phyloP scores from a whole-genome alignment of 805 yeast species.

The Ogataea parapolymorpha region DNA sequence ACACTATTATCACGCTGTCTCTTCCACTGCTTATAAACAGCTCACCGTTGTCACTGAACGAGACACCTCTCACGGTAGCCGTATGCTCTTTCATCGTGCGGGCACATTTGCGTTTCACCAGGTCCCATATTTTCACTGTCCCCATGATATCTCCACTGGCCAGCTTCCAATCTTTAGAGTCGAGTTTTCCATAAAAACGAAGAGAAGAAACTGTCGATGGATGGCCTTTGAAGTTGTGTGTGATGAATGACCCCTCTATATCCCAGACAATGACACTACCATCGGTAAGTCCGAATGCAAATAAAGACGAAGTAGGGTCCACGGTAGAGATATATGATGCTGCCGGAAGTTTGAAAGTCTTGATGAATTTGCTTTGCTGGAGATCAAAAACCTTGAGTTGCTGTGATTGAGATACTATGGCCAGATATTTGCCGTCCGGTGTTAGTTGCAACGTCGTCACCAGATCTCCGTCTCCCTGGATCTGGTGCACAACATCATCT shows the following conservation, averaged over 20 bases:
- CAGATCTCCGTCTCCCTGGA: slow-evolving; percentile 83
- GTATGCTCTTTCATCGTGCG: slow-evolving; percentile 68
- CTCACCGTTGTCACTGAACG: slow-evolving; percentile 51
- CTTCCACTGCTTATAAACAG: slow-evolving; percentile 80
- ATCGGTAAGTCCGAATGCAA: slow-evolving; percentile 94
- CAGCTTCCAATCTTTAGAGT: slow-evolving; percentile 69
- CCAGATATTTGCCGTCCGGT: slow-evolving; percentile 68
- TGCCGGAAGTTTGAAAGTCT: slow-evolving; percentile 61
- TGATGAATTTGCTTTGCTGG: slow-evolving; percentile 39
- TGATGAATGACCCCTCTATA: slow-evolving; percentile 77
- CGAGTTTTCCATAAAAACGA: slow-evolving; percentile 66
- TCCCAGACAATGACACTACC: slow-evolving; percentile 93
- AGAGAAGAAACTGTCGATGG: slow-evolving; percentile 83
- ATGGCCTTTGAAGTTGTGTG: slow-evolving; percentile 92
- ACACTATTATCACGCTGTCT: slow-evolving; percentile 70
- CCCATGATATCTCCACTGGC: slow-evolving; percentile 69
- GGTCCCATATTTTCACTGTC: slow-evolving; percentile 52
- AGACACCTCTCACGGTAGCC: slow-evolving; percentile 83
- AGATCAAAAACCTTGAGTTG: slow-evolving; percentile 65
- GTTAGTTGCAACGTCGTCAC: slow-evolving; percentile 74
- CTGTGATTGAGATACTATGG: slow-evolving; percentile 79
- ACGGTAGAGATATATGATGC: slow-evolving; percentile 77
- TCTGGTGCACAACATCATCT: slow-evolving; percentile 52
- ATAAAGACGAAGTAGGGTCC: slow-evolving; percentile 78
- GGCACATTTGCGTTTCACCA: slow-evolving; percentile 71